Conservation (phyloP, 1,284 basidiomycete species). For the Austroboletus novae-zelandiae region DNA sequence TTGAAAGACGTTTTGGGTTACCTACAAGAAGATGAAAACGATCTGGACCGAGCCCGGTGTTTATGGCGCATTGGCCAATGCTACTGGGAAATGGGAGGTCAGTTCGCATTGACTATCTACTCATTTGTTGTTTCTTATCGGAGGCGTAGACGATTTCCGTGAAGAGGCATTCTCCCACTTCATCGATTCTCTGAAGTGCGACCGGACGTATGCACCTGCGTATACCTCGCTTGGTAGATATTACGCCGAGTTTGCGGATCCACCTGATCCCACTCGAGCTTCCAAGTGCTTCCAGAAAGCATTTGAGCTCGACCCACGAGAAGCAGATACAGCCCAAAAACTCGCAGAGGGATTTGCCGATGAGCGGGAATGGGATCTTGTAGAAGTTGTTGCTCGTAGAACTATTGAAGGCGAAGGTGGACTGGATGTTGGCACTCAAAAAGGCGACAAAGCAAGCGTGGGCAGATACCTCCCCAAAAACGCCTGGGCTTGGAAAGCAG, state of each 20-base stretch:
- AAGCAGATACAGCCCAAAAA: conserved; percentile 81
- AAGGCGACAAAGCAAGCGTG: conserved; percentile 42
- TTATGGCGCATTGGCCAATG: conserved; percentile 84
- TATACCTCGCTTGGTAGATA: conserved; percentile 94
- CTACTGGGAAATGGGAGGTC: conserved; percentile 75
- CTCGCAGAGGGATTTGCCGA: conserved; percentile 91
- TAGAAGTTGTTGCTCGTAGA: conserved; percentile 88
- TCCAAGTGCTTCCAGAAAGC: conserved; percentile 99
- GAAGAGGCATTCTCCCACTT: conserved; percentile 79
- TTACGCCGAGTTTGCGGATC: conserved; percentile 71
- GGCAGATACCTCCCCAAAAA: conserved; percentile 73
- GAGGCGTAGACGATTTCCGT: conserved; percentile 38
- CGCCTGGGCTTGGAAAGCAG: conserved; percentile 98
- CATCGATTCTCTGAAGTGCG: conserved; percentile 79
- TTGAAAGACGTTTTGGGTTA: conserved; percentile 60
- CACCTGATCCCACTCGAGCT: conserved; percentile 81
- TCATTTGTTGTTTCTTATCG: conserved; percentile 6
- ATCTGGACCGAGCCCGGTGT: conserved; percentile 68
- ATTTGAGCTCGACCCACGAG: conserved; percentile 91
- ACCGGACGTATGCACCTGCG: conserved; percentile 80
- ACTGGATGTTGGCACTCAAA: conserved; percentile 57
- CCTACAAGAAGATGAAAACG: conserved; percentile 50
- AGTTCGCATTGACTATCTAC: conserved; percentile 23
- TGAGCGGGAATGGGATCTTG: conserved; percentile 93
- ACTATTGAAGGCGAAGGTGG: conserved; percentile 94